Conservation (phyloP, 2,329 filamentous ascomycete species). For the Epichloe brachyelytri region DNA sequence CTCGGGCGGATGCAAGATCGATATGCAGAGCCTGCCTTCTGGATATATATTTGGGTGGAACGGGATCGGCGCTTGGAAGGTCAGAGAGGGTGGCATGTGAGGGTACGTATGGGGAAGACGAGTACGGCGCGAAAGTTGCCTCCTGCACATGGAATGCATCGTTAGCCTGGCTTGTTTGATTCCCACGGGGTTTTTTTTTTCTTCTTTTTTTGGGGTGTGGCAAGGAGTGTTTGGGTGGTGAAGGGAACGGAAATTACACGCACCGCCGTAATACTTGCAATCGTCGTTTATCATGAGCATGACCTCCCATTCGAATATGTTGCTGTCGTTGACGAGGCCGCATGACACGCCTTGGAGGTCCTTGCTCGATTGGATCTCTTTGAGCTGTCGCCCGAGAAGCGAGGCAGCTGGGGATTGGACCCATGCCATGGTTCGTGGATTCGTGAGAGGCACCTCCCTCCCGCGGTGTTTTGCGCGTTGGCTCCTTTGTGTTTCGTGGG, state of each 20-base stretch:
- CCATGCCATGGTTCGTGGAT: conserved; percentile 23
- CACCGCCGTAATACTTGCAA: conserved; percentile 86
- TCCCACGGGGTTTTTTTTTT: background rate
- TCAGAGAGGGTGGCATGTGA: conserved; percentile 75
- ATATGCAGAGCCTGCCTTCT: conserved; percentile 85
- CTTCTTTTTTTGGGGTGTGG: too few relatives aligned
- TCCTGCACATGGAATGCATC: conserved; percentile 36
- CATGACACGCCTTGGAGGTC: conserved; percentile 92
- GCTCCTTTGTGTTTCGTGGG: background rate
- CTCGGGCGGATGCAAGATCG: conserved; percentile 87
- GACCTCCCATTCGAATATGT: conserved; percentile 96
- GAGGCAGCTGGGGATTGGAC: conserved; percentile 48
- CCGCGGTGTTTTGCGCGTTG: background rate
- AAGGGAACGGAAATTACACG: conserved; percentile 14
- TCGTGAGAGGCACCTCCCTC: background rate
- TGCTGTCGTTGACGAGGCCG: conserved; percentile 70
- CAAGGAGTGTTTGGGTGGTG: background rate
- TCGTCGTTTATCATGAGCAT: conserved; percentile 98
- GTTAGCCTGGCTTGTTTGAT: background rate
- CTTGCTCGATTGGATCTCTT: conserved; percentile 84
- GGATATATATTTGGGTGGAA: conserved; percentile 95
- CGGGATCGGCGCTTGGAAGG: conserved; percentile 67
- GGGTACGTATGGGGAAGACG: conserved; percentile 74
- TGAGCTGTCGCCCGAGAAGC: conserved; percentile 74
- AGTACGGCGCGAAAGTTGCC: conserved; percentile 84